A percentile compares a stretch with the other conserved stretches of the same genome.
These are phyloP conservation scores for Terfezia boudieri DNA, from an alignment of 495 filamentous ascomycete genomes.

Conservation along the genomic window DNA sequence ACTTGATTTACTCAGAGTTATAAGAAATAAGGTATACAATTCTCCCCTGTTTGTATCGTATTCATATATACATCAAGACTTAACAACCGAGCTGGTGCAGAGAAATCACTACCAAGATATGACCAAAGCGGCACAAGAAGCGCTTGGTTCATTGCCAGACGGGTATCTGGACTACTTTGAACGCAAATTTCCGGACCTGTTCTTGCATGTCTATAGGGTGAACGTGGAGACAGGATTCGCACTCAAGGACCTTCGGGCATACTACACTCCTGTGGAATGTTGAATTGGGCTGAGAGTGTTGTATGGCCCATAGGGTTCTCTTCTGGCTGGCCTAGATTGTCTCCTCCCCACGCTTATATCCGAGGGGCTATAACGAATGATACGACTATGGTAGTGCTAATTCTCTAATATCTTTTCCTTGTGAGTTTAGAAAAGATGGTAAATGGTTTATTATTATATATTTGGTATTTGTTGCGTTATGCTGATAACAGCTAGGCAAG, in stretches of 20 bases:
- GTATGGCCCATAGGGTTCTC: neutral
- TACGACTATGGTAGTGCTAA: no score
- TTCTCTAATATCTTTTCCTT: no score
- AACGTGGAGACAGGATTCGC: slow-evolving; percentile 12
- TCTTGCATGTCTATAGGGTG: slow-evolving; percentile 30
- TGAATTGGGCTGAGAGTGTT: neutral
- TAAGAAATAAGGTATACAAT: slow-evolving; percentile 53
- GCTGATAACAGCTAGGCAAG: no score
- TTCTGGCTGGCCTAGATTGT: no score
- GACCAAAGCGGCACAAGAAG: slow-evolving; percentile 51
- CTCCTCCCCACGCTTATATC: no score
- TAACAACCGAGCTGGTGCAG: slow-evolving; percentile 1
- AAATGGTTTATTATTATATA: no score
- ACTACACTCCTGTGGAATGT: neutral
- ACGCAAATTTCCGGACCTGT: slow-evolving; percentile 50
- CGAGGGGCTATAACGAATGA: no score
- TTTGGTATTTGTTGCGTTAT: no score
- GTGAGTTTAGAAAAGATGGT: no score
- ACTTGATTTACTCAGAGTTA: slow-evolving; percentile 66
- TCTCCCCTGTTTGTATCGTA: neutral
- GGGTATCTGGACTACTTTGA: slow-evolving; percentile 82
- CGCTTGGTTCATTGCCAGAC: slow-evolving; percentile 59
- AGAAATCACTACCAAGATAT: slow-evolving; percentile 85
- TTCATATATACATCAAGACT: neutral
- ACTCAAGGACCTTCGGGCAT: neutral